phyloP scores from a whole-genome alignment of 2,329 filamentous ascomycete genomes.

The Colletotrichum noveboracense region DNA sequence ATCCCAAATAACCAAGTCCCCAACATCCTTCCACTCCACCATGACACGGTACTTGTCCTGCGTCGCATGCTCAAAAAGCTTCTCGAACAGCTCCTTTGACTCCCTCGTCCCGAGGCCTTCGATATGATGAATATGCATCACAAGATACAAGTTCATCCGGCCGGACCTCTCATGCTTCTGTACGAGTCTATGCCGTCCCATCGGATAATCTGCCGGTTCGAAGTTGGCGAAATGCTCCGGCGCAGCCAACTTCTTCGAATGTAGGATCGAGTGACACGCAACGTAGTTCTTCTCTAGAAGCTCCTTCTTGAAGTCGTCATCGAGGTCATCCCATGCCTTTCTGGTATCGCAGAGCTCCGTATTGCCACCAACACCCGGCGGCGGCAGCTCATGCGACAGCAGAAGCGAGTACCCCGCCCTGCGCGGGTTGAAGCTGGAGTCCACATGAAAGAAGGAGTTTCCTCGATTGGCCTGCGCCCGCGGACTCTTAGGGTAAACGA shows the following conservation, averaged over 20 bases:
- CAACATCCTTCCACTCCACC: neutral
- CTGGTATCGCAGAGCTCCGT: slow-evolving; percentile 60
- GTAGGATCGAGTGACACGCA: slow-evolving; percentile 54
- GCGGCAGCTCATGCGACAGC: slow-evolving; percentile 53
- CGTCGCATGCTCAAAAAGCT: neutral
- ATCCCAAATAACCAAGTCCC: neutral
- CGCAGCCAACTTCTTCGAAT: slow-evolving; percentile 55
- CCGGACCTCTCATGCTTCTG: neutral
- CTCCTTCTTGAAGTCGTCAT: slow-evolving; percentile 33
- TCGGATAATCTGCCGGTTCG: slow-evolving; percentile 38
- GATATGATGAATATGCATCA: neutral
- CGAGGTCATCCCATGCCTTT: slow-evolving; percentile 52
- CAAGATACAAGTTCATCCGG: neutral
- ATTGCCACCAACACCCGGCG: slow-evolving; percentile 48
- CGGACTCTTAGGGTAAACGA: slow-evolving; percentile 34
- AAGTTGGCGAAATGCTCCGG: slow-evolving; percentile 53
- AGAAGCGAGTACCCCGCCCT: slow-evolving; percentile 57
- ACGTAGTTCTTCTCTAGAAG: slow-evolving; percentile 46
- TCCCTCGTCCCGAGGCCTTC: neutral
- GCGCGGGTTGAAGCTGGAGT: slow-evolving; percentile 59
- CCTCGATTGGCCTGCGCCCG: slow-evolving; percentile 26
- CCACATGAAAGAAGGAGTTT: slow-evolving; percentile 59
- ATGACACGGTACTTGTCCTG: neutral
- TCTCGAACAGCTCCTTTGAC: neutral
- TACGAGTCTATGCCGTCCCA: neutral